Base-by-base conservation (phyloP, 352 stramenopile species). In the Pythium phragmiticola region DNA sequence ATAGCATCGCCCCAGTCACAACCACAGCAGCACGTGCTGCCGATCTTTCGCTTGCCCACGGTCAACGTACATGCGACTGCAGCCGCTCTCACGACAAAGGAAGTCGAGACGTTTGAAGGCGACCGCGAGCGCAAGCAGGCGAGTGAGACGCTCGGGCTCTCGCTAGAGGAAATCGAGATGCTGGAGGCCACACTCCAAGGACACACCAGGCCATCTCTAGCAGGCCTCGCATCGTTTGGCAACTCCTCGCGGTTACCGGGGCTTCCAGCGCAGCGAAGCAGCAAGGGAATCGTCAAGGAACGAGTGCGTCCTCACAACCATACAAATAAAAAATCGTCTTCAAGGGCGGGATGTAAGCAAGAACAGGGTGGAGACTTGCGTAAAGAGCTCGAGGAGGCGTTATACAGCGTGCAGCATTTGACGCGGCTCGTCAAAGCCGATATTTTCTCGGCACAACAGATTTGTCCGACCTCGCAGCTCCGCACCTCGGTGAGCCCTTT, bases 341-440 rank as follows among this genome's bases (percentile, higher is more conserved):
- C 46, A 8, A 52, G 34, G 45, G 39, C 46, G 28, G 5, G 8
- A 52, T 2, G n/a, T 11, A 52, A 26, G 21, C 11, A 17, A 5
- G 46, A 52, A 9, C 46, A 52, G 1, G 42, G 65, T 0, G 55
- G 64, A 16, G 48, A 17, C 7, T 60, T 94, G 56, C 72, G 77
- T 1, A 79, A 74, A 42, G 76, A 94, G 46, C 72, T 94, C 4
- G 77, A 84, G 43, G 66, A 71, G 0, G 78, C 84, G 4, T 57
- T 94, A 17, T 54, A 76, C 39, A 89, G 65, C 41, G 80, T 94
- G 0, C 84, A 94, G 60, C 71, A 87, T 28, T 67, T 90, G 7
- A 91, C 82, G 6, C 70, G 75, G 2, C 65, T 89, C 9, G 84
- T 94, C 42, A 90, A 90, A 39, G 69, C 89, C 19, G 82, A 94